phyloP scores from a whole-genome alignment of 2,329 filamentous ascomycete species.

The Penicillium sp. region DNA sequence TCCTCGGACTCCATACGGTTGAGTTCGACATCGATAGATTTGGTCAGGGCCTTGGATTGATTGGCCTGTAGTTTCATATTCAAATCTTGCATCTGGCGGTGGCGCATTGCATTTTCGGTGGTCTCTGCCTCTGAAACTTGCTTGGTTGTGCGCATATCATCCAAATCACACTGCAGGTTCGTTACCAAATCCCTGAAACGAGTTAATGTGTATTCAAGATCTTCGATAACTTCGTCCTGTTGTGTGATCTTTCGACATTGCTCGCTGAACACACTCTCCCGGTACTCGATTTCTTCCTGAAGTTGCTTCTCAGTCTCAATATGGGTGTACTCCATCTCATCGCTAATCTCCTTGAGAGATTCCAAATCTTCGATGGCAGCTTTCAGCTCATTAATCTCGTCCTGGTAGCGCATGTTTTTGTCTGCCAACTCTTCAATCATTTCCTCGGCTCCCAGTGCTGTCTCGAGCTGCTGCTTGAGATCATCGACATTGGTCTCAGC shows the following conservation, averaged over 20 bases:
- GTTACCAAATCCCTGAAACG: constrained; percentile 87
- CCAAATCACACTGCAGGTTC: constrained; percentile 78
- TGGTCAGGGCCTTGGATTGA: constrained; percentile 85
- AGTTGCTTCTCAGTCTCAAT: constrained; percentile 91
- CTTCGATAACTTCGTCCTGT: constrained; percentile 76
- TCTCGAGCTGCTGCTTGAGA: constrained; percentile 85
- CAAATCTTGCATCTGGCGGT: constrained; percentile 92
- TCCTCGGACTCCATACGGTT: constrained; percentile 84
- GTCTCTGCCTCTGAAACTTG: constrained; percentile 91
- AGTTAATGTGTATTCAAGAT: constrained; percentile 85
- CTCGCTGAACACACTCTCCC: constrained; percentile 79
- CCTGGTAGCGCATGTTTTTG: constrained; percentile 77
- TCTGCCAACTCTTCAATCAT: constrained; percentile 92
- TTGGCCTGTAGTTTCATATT: constrained; percentile 92
- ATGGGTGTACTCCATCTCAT: constrained; percentile 91
- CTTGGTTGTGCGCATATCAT: constrained; percentile 88
- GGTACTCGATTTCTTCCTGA: constrained; percentile 88
- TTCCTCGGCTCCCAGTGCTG: constrained; percentile 81
- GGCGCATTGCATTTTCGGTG: constrained; percentile 82
- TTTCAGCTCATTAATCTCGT: constrained; percentile 79
- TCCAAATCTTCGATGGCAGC: constrained; percentile 83
- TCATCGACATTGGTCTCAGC: constrained; percentile 77
- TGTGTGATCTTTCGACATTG: constrained; percentile 68
- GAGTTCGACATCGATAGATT: constrained; percentile 89
- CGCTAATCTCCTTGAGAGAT: constrained; percentile 84